Percentiles rank a stretch among this genome's conserved stretches.
phyloP scores from a whole-genome alignment of 2,329 filamentous ascomycete genomes.

The Microdochium trichocladiopsis region DNA sequence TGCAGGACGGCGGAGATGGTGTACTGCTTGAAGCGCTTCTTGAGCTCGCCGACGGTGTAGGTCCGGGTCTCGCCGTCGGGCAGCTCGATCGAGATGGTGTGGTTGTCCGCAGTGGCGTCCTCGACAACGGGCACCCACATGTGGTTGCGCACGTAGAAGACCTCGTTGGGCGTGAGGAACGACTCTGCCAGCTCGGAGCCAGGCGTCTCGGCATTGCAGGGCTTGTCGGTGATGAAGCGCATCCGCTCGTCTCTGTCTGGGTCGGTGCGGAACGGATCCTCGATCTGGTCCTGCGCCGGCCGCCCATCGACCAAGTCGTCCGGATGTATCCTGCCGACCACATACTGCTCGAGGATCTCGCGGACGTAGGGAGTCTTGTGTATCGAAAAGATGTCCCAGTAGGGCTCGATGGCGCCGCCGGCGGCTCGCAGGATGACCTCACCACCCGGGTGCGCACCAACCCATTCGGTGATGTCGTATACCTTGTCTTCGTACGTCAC shows the following conservation, averaged over 20 bases:
- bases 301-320: constrained; percentile 52
- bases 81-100: constrained; percentile 33
- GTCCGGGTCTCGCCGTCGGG: constrained; percentile 29
- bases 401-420: constrained; percentile 57
- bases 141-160: constrained; percentile 41
- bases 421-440: constrained; percentile 61
- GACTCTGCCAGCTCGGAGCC: constrained; percentile 26
- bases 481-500: constrained; percentile 57
- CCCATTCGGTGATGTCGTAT: constrained; percentile 66
- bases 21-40: constrained; percentile 31
- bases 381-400: constrained; percentile 65
- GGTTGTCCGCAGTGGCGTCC: constrained; percentile 21
- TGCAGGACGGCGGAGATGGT: constrained; percentile 36
- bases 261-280: constrained; percentile 46
- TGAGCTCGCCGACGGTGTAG: constrained; percentile 35
- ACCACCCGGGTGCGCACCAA: constrained; percentile 58
- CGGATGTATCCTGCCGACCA: constrained; percentile 53
- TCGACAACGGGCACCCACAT: constrained; percentile 36
- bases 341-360: constrained; percentile 57
- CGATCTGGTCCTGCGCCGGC: constrained; percentile 44
- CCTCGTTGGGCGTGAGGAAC: constrained; percentile 34
- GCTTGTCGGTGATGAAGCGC: constrained; percentile 30
- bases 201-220: constrained; percentile 44
- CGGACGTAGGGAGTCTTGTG: constrained; percentile 59
- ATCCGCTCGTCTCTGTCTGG: constrained; percentile 32